phyloP scores from a whole-genome alignment of 495 filamentous ascomycete species.

The Penicillium cinerascens region DNA sequence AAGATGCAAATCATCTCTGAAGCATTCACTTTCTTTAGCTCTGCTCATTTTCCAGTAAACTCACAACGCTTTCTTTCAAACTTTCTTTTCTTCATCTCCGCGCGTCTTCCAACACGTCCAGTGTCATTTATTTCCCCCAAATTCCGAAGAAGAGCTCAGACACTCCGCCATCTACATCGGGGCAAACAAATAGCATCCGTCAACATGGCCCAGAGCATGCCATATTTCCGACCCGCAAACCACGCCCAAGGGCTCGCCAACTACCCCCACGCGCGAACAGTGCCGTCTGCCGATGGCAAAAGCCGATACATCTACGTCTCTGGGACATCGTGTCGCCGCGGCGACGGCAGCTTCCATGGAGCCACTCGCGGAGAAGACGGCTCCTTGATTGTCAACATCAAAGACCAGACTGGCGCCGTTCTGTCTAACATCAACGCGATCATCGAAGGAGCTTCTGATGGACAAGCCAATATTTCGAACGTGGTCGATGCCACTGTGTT shows the following conservation, averaged over 20 bases:
- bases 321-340: constrained; percentile 25
- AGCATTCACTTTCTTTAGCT: too few species aligned
- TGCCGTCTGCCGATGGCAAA: constrained; percentile 11
- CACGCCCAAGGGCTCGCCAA: constrained; percentile 30
- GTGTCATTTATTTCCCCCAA: too few species aligned
- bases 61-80: too few species aligned
- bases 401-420: constrained; percentile 32
- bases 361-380: constrained; percentile 26
- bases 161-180: neutral
- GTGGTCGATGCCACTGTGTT: constrained; percentile 34
- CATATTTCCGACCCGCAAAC: constrained; percentile 27
- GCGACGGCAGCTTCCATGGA: constrained; percentile 24
- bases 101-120: too few species aligned
- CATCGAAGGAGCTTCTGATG: constrained; percentile 29
- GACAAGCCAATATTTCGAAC: constrained; percentile 25
- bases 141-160: too few species aligned
- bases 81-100: too few species aligned
- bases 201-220: constrained; percentile 23
- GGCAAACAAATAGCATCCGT: neutral
- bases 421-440: constrained; percentile 29
- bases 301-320: constrained; percentile 31
- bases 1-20: too few species aligned
- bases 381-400: constrained; percentile 24
- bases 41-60: too few species aligned
- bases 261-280: constrained; percentile 31